phyloP scores from a whole-genome alignment of 345 rosid genomes.

The Brassica napus region DNA sequence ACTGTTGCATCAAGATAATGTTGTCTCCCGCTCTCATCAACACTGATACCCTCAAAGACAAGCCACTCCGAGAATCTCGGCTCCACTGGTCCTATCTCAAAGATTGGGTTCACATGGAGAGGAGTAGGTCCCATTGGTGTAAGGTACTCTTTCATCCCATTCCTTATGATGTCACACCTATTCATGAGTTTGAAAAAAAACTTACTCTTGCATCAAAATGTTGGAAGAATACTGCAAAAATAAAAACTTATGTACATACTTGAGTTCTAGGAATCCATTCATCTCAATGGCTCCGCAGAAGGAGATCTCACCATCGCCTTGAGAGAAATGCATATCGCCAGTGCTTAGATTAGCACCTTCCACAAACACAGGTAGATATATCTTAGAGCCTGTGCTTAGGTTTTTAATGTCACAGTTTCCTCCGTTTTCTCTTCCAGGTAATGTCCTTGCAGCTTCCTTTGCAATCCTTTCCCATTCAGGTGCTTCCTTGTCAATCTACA shows the following conservation, averaged over 20 bases:
- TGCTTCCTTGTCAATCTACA: conserved; percentile 62
- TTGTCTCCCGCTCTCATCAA: conserved; percentile 81
- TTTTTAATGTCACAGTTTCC: conserved; percentile 95
- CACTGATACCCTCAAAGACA: conserved; percentile 89
- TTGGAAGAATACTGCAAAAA: background rate
- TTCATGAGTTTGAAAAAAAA: background rate
- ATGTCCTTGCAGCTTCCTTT: conserved; percentile 73
- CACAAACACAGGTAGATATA: conserved; percentile 83
- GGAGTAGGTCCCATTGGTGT: conserved; percentile 93
- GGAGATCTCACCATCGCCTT: conserved; percentile 93
- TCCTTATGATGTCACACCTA: conserved; percentile 83
- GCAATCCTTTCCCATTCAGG: conserved; percentile 83
- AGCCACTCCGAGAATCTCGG: conserved; percentile 95
- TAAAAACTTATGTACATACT: conserved; percentile 42
- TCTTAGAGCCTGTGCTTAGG: conserved; percentile 78
- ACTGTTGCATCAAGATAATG: conserved; percentile 84
- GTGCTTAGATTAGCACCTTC: conserved; percentile 92
- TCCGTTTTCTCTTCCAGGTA: conserved; percentile 92
- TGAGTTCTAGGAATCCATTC: conserved; percentile 90
- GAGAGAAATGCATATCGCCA: conserved; percentile 96
- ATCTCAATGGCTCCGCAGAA: conserved; percentile 95
- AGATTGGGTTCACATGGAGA: conserved; percentile 89
- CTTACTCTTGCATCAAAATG: background rate
- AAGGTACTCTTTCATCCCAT: conserved; percentile 88
- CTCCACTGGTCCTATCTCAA: conserved; percentile 88